Percentiles rank a stretch among this genome's conserved stretches.
Evolutionary conservation across 352 stramenopile genomes (phyloP).

Genomic region (Phytophthora litchii): DNA sequence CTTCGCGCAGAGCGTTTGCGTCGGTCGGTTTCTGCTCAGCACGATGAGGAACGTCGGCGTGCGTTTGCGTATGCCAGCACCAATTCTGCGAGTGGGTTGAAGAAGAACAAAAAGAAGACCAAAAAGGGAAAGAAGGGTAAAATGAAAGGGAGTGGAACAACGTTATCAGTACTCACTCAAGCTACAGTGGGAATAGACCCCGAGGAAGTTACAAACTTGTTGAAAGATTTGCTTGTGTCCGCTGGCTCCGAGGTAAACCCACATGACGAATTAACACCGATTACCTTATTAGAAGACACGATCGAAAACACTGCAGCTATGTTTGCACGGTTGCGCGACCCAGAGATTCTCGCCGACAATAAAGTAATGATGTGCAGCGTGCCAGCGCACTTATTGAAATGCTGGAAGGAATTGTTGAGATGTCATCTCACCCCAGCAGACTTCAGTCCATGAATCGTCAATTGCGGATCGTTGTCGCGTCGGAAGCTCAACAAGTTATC

Average conservation of each 20-base stretch:
- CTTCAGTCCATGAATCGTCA: constrained; percentile 13
- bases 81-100: background rate
- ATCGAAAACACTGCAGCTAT: constrained; percentile 10
- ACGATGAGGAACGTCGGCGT: constrained; percentile 8
- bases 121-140: constrained; percentile 22
- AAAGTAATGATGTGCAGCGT: constrained; percentile 16
- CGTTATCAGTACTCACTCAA: background rate
- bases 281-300: constrained; percentile 5
- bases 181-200: background rate
- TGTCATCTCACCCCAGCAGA: constrained; percentile 13
- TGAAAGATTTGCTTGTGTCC: constrained; percentile 9
- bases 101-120: constrained; percentile 23
- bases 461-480: constrained; percentile 1
- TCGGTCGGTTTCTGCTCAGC: constrained; percentile 6
- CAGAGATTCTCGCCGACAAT: constrained; percentile 5
- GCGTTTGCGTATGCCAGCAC: background rate
- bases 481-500: constrained; percentile 14
- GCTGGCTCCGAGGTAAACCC: background rate
- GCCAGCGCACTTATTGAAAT: constrained; percentile 17
- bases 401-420: constrained; percentile 9
- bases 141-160: background rate
- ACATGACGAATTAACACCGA: constrained; percentile 2
- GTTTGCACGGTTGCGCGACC: constrained; percentile 21
- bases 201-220: constrained; percentile 8
- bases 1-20: constrained; percentile 6